Percentiles rank a stretch among this genome's conserved stretches.
These are phyloP conservation scores for Boletus reticulatus DNA, from an alignment of 768 basidiomycete species.

Conservation along the genomic window DNA sequence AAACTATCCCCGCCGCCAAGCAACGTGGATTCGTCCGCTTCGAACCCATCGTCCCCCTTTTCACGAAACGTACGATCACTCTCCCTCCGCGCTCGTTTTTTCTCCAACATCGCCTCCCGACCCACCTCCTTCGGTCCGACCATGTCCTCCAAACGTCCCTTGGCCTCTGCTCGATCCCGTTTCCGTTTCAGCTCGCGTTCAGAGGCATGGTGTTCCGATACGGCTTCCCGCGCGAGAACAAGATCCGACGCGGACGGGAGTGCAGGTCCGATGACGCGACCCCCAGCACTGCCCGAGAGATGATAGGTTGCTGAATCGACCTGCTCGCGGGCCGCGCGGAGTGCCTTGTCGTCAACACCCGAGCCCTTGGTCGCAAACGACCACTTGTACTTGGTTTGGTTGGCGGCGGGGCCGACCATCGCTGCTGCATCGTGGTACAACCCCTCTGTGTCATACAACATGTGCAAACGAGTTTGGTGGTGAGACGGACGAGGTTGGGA, in stretches of 20 bases:
- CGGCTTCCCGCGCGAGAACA: conserved; percentile 64
- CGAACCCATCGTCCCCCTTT: conserved; percentile 69
- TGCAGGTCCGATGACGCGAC: conserved; percentile 60
- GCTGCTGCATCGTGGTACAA: conserved; percentile 64
- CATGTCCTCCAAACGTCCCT: conserved; percentile 71
- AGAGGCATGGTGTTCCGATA: conserved; percentile 47
- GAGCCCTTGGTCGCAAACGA: conserved; percentile 70
- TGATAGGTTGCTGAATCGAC: conserved; percentile 49
- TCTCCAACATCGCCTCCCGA: conserved; percentile 82
- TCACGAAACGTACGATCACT: conserved; percentile 70
- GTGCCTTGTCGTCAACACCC: conserved; percentile 53
- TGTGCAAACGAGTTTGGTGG: background rate
- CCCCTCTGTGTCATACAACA: conserved; percentile 34
- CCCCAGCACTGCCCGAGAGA: background rate
- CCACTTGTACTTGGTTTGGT: conserved; percentile 87
- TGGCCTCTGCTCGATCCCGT: conserved; percentile 60
- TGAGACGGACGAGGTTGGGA: background rate
- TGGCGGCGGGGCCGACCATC: conserved; percentile 52
- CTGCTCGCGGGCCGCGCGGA: conserved; percentile 58
- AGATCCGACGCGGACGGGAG: conserved; percentile 70
- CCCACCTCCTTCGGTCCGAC: conserved; percentile 82
- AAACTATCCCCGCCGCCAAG: conserved; percentile 86
- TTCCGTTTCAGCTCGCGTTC: conserved; percentile 63
- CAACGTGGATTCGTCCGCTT: conserved; percentile 74
- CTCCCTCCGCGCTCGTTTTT: conserved; percentile 74